Base-by-base conservation (phyloP, 345 rosid genomes). In the Populus euphratica region DNA sequence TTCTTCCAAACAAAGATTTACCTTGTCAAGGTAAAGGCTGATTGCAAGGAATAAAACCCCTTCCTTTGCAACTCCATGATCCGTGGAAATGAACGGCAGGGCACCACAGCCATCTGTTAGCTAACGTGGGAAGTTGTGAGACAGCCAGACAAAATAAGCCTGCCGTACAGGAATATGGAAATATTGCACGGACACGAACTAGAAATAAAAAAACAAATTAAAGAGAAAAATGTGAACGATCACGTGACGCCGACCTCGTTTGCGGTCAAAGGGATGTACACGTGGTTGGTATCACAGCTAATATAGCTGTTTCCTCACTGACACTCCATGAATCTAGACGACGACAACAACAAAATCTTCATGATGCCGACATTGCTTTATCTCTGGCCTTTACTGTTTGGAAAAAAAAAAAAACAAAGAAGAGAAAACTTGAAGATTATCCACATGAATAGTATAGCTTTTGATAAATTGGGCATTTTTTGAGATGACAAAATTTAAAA, bases 201-300 rank as follows among this genome's bases (percentile, higher is more conserved):
- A 0, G 2, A 7, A 31, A 29, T 2, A 3, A 6, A 5, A 5
- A 41, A 31, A 17, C 16, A 17, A 16, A 18, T 8, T 23, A 12
- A 11, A 63, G 35, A 0, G 5, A 2, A 13, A 17, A 11, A 5
- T 17, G 39, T 33, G 69, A 65, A 0, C 0, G 29, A 13, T 78
- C 86, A 85, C 86, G 84, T 83, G 86, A 85, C 33, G 2, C 13
- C 21, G 33, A 17, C 65, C 52, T 33, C 3, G 17, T 14, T 14
- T 7, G 3, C 14, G 0, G 78, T 72, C 76, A 79, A 63, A 13
- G 23, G 18, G 21, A 31, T 64, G 18, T n/a, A 73, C 79, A 85
- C 78, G 74, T 76, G 88, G 81, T 68, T 76, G 78, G 81, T 78
- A 79, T 52, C 50, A 47, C 59, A 61, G 75, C 52, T 27, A 77